Base-by-base conservation (phyloP, 2,329 filamentous ascomycete genomes). In the Aspergillus sp. region DNA sequence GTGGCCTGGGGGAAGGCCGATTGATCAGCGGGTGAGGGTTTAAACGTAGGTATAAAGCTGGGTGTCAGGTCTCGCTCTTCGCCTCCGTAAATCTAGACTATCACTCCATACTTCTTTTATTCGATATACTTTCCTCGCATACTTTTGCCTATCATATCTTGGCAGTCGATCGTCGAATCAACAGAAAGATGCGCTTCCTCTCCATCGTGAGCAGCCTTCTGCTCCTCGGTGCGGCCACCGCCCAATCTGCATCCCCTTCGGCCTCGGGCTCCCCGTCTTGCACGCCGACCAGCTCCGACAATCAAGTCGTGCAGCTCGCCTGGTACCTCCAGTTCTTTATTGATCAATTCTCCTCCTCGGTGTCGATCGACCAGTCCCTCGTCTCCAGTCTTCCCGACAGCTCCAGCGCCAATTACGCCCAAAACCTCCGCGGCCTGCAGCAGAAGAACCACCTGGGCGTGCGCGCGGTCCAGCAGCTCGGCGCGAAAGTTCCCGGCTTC, bases 351-450 rank as follows among this genome's bases (percentile, higher is more conserved):
- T 63, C 60, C 44, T 42, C 51, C 7, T 49, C 45, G 4, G 44
- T 53, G 27, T 44, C 55, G 4, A 29, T 59, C 43, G 60, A 63
- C 47, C 45, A 54, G 38, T 57, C 55, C 4, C 55, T 61, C 49
- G 45, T 60, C 39, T 45, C 40, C 7, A 44, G 42, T 43, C 52
- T 56, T 32, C 49, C 46, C 9, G 57, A 60, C 36, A 52, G 46
- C 43, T 51, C 55, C 7, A 51, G 8, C 29, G 49, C 53, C 29
- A 52, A 54, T 33, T 53, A 56, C 36, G 42, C 34, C 28, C 28
- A 48, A 32, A 61, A 63, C 45, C 48, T 63, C 42, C 47, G 45
- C 27, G 59, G 59, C 9, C 52, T 63, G 4, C 50, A 55, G 45
- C 48, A 52, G 12, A 50, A 58, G 39, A 59, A 55, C 46, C 57